Base-by-base conservation (phyloP, 129 eudicot genomes). In the Flaveria trinervia region DNA sequence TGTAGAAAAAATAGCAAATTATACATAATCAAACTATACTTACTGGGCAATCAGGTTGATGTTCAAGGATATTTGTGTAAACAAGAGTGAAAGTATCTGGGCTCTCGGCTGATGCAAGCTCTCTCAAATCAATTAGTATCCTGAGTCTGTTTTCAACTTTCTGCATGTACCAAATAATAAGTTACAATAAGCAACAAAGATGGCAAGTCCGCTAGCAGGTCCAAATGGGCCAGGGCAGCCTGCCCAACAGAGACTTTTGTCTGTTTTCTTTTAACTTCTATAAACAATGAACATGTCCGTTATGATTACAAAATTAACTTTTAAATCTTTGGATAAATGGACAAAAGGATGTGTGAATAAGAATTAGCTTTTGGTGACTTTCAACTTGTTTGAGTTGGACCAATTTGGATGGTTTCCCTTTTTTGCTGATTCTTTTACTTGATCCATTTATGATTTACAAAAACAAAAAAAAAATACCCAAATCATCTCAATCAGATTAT, bases 11-110 rank as follows among this genome's bases (percentile, higher is more conserved):
- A 50, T 60, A 46, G 67, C 12, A 33, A 67, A 56, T 14, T 16
- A 33, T 36, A 36, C 60, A 46, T 77, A 9, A 45, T 45, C 6
- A 62, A 9, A 57, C 15, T 39, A 70, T 25, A 80, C 97, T 86
- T 86, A 94, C 97, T 5, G 97, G 99, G 72, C 97, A 91, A 76
- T 94, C 96, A 61, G 97, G 99, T 28, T 94, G 99, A 82, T 91
- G 92, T 77, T 91, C 99, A 48, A 94, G 92, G 55, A 94, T 94
- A 74, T 94, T 82, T 57, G 99, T 89, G 79, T 94, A 94, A 64
- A 87, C 96, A 62, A 94, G 99, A n/a, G 99, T 91, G 86, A 94
- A 94, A 9, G 93, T 82, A 82, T 91, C 96, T 12, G 97, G 96
- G 79, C 96, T 89, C 82, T 94, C 97, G 12, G 98, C 89, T 65